Percentiles rank a stretch among this genome's conserved stretches.
These are phyloP conservation scores for Rubia balearica DNA, from an alignment of 305 asterid genomes.

Conservation along the genomic window DNA sequence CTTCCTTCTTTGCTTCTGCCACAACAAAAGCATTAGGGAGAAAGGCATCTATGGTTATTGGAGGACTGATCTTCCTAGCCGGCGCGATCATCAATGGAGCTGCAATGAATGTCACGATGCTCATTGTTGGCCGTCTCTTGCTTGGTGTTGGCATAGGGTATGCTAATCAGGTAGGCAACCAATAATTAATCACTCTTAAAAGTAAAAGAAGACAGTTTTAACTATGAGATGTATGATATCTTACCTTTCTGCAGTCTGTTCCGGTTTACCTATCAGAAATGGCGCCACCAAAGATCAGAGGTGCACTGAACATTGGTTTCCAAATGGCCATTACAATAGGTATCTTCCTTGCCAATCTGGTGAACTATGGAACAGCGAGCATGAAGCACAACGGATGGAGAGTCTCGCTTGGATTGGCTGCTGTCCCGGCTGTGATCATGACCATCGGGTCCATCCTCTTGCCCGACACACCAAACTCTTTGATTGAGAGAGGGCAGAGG, in stretches of 20 bases:
- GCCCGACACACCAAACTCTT: slow-evolving; percentile 68
- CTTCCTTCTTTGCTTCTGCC: slow-evolving; percentile 57
- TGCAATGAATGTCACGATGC: slow-evolving; percentile 44
- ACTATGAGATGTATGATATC: not conserved
- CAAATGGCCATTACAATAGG: slow-evolving; percentile 64
- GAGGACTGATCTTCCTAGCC: slow-evolving; percentile 43
- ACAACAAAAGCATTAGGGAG: slow-evolving; percentile 48
- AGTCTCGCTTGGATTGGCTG: slow-evolving; percentile 47
- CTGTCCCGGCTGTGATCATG: slow-evolving; percentile 57
- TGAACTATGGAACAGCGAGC: slow-evolving; percentile 45
- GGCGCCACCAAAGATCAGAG: slow-evolving; percentile 61
- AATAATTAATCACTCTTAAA: not conserved
- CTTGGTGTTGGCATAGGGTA: slow-evolving; percentile 68
- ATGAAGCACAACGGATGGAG: slow-evolving; percentile 60
- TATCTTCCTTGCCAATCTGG: slow-evolving; percentile 40
- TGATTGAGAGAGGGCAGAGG: slow-evolving; percentile 40
- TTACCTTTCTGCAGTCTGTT: slow-evolving; percentile 31
- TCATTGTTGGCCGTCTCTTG: slow-evolving; percentile 53
- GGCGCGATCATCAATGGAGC: slow-evolving; percentile 46
- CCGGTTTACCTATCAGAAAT: slow-evolving; percentile 70
- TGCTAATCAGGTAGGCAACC: slow-evolving; percentile 37
- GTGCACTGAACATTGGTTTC: slow-evolving; percentile 59
- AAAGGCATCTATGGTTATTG: slow-evolving; percentile 43
- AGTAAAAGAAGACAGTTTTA: not conserved
- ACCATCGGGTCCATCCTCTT: slow-evolving; percentile 39